Conservation (phyloP, 805 yeast species). For the Monosporozyma aerobia region DNA sequence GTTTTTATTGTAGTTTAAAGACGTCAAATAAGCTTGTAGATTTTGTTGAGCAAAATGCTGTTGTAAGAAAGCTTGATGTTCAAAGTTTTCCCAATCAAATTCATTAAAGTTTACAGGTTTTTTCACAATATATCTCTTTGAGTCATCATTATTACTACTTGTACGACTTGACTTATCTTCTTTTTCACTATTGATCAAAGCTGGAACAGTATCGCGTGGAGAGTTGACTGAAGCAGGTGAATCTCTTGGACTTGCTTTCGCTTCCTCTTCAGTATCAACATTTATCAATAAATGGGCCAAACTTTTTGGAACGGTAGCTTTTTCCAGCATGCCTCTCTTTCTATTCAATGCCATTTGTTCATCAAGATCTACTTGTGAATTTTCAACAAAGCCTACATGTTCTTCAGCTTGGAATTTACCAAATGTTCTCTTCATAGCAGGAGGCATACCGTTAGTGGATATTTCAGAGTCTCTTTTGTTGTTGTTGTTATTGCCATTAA, state of each 20-base stretch:
- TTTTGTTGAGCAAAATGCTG: slow-evolving; percentile 30
- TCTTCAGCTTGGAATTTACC: slow-evolving; percentile 26
- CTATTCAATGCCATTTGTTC: slow-evolving; percentile 43
- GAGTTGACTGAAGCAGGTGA: not conserved
- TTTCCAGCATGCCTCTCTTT: slow-evolving; percentile 41
- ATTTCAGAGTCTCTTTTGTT: not conserved
- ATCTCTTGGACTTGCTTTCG: not conserved
- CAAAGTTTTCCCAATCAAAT: slow-evolving; percentile 30
- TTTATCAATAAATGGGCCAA: slow-evolving; percentile 41
- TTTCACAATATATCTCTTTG: slow-evolving; percentile 23
- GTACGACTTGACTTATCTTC: not conserved
- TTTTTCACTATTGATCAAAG: not conserved
- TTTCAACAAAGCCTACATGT: slow-evolving; percentile 32
- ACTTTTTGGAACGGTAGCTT: slow-evolving; percentile 48
- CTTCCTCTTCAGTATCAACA: slow-evolving; percentile 20
- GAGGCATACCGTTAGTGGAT: slow-evolving; percentile 41
- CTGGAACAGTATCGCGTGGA: not conserved
- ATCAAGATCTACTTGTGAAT: slow-evolving; percentile 29
- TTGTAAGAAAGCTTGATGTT: slow-evolving; percentile 28
- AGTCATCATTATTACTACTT: slow-evolving; percentile 2
- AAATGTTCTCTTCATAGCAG: slow-evolving; percentile 44
- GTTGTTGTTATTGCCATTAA: not conserved
- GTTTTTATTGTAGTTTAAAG: slow-evolving; percentile 11
- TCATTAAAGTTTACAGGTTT: slow-evolving; percentile 26
- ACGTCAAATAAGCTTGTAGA: slow-evolving; percentile 25